phyloP scores from a whole-genome alignment of 176 grass and related monocot genomes.

The Leersia perrieri region DNA sequence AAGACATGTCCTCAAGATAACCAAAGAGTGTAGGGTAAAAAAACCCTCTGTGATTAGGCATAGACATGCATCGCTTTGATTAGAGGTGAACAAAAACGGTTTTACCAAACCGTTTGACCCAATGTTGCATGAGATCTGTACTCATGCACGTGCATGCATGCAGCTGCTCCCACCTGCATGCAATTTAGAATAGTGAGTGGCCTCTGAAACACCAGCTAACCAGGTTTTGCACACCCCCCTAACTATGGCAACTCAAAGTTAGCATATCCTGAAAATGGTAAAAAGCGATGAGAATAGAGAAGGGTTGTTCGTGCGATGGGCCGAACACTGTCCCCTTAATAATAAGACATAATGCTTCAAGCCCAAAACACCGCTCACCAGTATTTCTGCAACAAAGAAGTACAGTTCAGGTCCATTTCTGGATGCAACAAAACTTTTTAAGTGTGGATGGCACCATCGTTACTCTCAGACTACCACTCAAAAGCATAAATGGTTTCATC shows the following conservation, averaged over 20 bases:
- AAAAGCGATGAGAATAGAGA: constrained; percentile 34
- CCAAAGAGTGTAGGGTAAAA: constrained; percentile 10
- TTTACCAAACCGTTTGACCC: background rate
- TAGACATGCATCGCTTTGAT: constrained; percentile 16
- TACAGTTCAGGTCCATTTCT: constrained; percentile 66
- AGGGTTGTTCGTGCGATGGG: constrained; percentile 29
- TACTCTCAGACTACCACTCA: constrained; percentile 24
- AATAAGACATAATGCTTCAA: constrained; percentile 64
- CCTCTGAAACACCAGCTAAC: background rate
- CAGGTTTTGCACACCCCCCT: background rate
- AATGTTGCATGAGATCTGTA: background rate
- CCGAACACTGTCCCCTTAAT: constrained; percentile 40
- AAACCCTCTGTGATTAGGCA: constrained; percentile 26
- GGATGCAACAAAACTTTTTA: constrained; percentile 48
- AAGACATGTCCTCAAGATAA: background rate
- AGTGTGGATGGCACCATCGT: constrained; percentile 43
- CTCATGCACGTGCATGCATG: background rate
- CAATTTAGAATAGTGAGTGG: background rate
- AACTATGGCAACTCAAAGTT: constrained; percentile 4
- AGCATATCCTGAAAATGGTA: constrained; percentile 47
- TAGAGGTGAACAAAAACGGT: background rate
- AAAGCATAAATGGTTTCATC: constrained; percentile 39
- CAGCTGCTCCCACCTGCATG: background rate
- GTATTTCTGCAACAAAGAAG: constrained; percentile 88
- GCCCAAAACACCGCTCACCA: constrained; percentile 60